Percentiles rank a stretch among this genome's conserved stretches.
Evolutionary conservation across 2,329 filamentous ascomycete genomes (phyloP).

Genomic region (Colletotrichum orbiculare): DNA sequence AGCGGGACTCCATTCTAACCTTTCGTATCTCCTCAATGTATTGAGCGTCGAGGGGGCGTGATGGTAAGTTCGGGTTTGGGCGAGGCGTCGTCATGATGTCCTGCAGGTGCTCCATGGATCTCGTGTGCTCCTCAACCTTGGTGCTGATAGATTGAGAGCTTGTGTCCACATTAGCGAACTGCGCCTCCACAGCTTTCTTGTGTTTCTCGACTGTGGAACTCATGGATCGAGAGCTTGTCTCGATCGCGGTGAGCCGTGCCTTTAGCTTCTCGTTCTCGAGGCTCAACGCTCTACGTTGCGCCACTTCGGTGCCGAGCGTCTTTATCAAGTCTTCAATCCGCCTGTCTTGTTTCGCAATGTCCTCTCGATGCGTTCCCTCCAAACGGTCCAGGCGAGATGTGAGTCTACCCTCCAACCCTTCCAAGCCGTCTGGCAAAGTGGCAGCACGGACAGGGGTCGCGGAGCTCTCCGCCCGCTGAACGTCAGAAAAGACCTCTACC

Average conservation of each 20-base stretch:
- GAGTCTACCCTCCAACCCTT: conserved; percentile 2
- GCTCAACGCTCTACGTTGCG: conserved; percentile 12
- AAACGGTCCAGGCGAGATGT: conserved; percentile 24
- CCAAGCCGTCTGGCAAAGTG: not conserved
- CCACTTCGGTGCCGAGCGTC: conserved; percentile 3
- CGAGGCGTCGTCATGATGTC: not conserved
- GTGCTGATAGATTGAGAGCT: not conserved
- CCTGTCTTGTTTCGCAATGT: conserved; percentile 35
- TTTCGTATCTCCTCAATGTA: not conserved
- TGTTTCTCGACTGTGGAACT: too few relatives aligned
- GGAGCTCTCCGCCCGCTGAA: not conserved
- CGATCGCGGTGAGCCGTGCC: conserved; percentile 13
- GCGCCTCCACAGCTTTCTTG: not conserved
- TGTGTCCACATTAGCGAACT: not conserved
- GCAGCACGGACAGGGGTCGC: not conserved
- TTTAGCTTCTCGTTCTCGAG: conserved; percentile 26
- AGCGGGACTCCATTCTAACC: not conserved
- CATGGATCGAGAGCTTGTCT: not conserved
- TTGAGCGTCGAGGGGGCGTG: not conserved
- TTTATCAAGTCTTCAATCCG: conserved; percentile 17
- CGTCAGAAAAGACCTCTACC: conserved; percentile 15
- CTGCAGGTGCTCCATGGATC: conserved; percentile 8
- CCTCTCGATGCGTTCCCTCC: conserved; percentile 24
- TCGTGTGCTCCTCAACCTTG: conserved; percentile 6
- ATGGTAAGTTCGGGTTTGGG: not conserved